Evolutionary conservation across 192 early-diverging fungal genomes (phyloP).

Genomic region (Gigaspora rosea): DNA sequence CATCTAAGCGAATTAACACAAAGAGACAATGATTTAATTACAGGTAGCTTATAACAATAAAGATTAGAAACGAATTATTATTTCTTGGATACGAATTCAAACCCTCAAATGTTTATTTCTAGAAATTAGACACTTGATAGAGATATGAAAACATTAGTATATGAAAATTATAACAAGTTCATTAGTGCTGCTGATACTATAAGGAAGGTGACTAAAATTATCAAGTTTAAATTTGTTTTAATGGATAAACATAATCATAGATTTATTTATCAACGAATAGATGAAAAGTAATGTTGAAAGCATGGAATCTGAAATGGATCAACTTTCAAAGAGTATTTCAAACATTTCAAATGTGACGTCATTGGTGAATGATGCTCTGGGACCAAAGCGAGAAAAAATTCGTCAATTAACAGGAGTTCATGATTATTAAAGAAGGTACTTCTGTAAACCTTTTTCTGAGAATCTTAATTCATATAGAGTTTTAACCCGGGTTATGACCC

Average conservation of each 20-base stretch:
- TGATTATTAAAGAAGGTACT: conserved; percentile 66
- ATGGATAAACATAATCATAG: background rate
- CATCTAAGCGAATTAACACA: conserved; percentile 68
- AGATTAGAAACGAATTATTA: background rate
- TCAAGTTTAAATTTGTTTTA: background rate
- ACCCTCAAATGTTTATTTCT: background rate
- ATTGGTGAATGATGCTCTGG: conserved; percentile 62
- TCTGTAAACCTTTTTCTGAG: background rate
- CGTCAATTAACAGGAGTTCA: conserved; percentile 73
- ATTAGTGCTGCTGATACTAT: conserved; percentile 94
- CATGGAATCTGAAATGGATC: conserved; percentile 84
- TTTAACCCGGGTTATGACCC: no score
- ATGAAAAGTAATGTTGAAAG: conserved; percentile 86
- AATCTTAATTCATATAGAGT: background rate
- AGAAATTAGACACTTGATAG: conserved; percentile 87
- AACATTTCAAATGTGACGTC: conserved; percentile 59
- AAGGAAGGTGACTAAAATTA: conserved; percentile 49
- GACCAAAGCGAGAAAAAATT: conserved; percentile 69
- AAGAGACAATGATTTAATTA: conserved; percentile 74
- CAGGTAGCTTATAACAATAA: conserved; percentile 47
- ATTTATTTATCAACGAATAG: conserved; percentile 33
- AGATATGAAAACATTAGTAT: conserved; percentile 96
- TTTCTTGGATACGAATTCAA: background rate
- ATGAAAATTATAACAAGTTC: conserved; percentile 98
- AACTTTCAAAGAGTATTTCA: conserved; percentile 67